These are phyloP conservation scores for Trichosporon faecale DNA, from an alignment of 1,284 basidiomycete genomes.

Conservation along the genomic window DNA sequence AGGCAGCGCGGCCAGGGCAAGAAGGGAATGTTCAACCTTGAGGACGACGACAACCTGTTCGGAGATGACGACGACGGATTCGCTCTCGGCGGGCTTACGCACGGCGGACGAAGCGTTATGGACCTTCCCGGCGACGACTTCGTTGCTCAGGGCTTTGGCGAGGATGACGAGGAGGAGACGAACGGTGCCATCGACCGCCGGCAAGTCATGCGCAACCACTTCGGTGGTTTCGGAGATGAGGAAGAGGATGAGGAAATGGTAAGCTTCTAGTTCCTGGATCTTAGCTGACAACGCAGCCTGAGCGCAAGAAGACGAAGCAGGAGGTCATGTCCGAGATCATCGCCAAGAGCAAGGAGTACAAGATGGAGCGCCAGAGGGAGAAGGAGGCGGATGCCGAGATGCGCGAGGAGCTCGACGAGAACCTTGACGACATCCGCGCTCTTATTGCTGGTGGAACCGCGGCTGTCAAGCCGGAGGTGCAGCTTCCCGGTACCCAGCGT, in stretches of 20 bases:
- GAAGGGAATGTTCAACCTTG: slow-evolving; percentile 82
- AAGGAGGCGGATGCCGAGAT: slow-evolving; percentile 81
- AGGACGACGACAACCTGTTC: slow-evolving; percentile 60
- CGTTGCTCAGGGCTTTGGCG: slow-evolving; percentile 68
- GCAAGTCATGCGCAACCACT: slow-evolving; percentile 68
- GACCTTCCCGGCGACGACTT: slow-evolving; percentile 70
- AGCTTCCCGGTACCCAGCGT: slow-evolving; percentile 53
- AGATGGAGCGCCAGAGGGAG: slow-evolving; percentile 77
- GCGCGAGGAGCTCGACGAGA: slow-evolving; percentile 82
- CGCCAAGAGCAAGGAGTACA: slow-evolving; percentile 93
- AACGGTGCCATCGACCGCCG: slow-evolving; percentile 66
- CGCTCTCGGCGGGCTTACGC: slow-evolving; percentile 62
- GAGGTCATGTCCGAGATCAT: slow-evolving; percentile 99
- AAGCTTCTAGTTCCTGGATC: slow-evolving; percentile 18
- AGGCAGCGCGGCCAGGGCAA: slow-evolving; percentile 63
- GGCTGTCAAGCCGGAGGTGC: slow-evolving; percentile 49
- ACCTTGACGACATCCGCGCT: slow-evolving; percentile 77
- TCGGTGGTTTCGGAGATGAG: slow-evolving; percentile 75
- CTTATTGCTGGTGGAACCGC: slow-evolving; percentile 63
- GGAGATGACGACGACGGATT: slow-evolving; percentile 57
- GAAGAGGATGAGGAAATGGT: slow-evolving; percentile 56
- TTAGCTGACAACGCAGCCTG: slow-evolving; percentile 8
- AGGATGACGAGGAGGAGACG: slow-evolving; percentile 68
- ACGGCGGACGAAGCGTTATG: slow-evolving; percentile 86
- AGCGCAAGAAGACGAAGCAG: slow-evolving; percentile 81